These are phyloP conservation scores for Fusarium sp. DNA, from an alignment of 2,329 filamentous ascomycete genomes.

Conservation along the genomic window DNA sequence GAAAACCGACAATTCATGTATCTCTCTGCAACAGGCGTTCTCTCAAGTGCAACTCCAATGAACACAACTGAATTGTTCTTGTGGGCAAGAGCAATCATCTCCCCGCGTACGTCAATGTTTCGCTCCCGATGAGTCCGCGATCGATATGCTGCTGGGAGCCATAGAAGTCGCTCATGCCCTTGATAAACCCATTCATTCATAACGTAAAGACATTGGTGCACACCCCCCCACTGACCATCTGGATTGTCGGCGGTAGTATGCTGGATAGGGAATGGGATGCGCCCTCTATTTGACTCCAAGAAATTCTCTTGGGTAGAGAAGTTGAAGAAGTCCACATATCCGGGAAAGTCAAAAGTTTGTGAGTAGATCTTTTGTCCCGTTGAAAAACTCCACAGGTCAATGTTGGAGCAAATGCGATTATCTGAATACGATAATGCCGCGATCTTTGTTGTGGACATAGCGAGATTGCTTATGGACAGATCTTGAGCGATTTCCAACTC, in stretches of 20 bases:
- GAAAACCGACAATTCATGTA: too few species aligned
- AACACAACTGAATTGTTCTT: neutral
- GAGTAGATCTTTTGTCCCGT: neutral
- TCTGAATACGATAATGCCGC: neutral
- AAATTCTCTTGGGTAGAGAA: neutral
- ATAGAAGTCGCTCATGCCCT: neutral
- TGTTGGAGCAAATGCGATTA: fast-evolving
- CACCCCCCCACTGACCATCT: neutral
- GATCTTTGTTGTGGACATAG: neutral
- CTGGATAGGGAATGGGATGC: neutral
- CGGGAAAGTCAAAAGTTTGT: neutral
- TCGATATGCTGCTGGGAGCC: neutral
- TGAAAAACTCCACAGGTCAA: neutral
- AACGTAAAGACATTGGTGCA: too few species aligned
- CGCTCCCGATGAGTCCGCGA: too few species aligned
- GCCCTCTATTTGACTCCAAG: neutral
- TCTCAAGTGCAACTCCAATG: neutral
- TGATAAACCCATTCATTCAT: neutral
- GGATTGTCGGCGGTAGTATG: too few species aligned
- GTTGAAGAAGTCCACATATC: neutral
- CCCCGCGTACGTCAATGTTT: too few species aligned
- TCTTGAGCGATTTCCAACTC: neutral
- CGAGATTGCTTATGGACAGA: neutral
- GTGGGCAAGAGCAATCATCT: neutral
- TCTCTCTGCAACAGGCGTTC: neutral